A percentile compares a stretch with the other conserved stretches of the same genome.
Conservation (phyloP, 805 yeast species). For the Candida peoriensis region DNA sequence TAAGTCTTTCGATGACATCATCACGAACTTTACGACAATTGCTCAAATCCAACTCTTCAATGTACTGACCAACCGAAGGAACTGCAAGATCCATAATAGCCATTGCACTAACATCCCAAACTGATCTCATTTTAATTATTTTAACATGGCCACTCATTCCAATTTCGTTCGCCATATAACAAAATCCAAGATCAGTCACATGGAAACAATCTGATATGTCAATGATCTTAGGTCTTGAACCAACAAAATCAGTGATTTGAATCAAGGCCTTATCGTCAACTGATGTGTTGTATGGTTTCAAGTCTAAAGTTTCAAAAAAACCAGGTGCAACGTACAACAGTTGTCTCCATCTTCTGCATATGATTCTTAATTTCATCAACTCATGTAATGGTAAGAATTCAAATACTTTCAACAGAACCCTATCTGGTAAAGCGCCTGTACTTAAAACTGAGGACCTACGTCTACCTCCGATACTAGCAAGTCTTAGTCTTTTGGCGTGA, state of each 20-base stretch:
- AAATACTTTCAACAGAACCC: conserved; percentile 49
- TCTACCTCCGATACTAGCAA: conserved; percentile 39
- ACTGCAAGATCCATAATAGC: conserved; percentile 75
- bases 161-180: conserved; percentile 63
- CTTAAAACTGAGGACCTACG: conserved; percentile 55
- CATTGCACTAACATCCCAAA: conserved; percentile 78
- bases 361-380: conserved; percentile 53
- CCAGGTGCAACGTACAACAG: conserved; percentile 52
- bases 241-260: conserved; percentile 63
- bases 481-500: conserved; percentile 47
- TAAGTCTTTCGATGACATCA: conserved; percentile 61
- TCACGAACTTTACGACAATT: conserved; percentile 73
- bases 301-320: conserved; percentile 47
- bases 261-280: conserved; percentile 54
- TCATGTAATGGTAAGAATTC: conserved; percentile 48
- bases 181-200: conserved; percentile 70
- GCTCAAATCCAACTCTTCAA: conserved; percentile 59
- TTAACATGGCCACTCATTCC: conserved; percentile 60
- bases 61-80: conserved; percentile 53
- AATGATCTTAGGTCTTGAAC: conserved; percentile 56
- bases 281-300: conserved; percentile 57
- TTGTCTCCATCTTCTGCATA: conserved; percentile 67
- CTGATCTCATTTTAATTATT: conserved; percentile 55
- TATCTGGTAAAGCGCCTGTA: conserved; percentile 58
- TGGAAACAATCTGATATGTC: conserved; percentile 73